phyloP scores from a whole-genome alignment of 768 basidiomycete genomes.

The Mycena alexandri region DNA sequence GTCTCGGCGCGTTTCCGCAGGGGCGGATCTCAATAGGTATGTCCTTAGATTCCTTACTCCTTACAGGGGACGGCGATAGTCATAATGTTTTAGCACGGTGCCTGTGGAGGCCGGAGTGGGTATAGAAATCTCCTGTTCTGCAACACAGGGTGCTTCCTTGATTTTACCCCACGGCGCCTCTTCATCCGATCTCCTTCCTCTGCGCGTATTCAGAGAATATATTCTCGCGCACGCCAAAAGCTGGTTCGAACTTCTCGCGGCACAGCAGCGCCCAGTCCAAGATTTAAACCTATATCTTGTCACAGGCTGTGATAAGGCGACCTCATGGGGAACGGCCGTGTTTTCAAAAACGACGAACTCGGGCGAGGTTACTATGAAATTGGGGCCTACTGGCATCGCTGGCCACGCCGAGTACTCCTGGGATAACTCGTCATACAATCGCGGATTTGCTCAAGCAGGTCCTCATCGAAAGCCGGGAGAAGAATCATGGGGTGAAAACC shows the following conservation, averaged over 20 bases:
- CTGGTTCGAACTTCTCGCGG: background rate
- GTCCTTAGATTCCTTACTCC: background rate
- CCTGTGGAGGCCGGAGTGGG: background rate
- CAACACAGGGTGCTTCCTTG: background rate
- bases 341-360: background rate
- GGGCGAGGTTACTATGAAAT: slow-evolving; percentile 12
- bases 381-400: background rate
- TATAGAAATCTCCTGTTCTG: background rate
- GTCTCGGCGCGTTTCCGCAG: background rate
- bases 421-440: background rate
- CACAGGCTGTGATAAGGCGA: slow-evolving; percentile 13
- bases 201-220: background rate
- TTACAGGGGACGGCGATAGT: too few species aligned
- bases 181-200: background rate
- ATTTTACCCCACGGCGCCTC: background rate
- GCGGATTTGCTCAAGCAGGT: background rate
- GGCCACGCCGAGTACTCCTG: background rate
- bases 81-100: background rate
- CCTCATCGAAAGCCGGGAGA: background rate
- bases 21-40: background rate
- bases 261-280: background rate
- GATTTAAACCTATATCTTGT: slow-evolving; percentile 23
- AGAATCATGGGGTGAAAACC: slow-evolving; percentile 3
- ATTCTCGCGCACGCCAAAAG: background rate
- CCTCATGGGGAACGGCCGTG: slow-evolving; percentile 9